Evolutionary conservation across 1,284 basidiomycete genomes (phyloP), one percentile per base, ranked within the genome.

Genomic region (Pisolithus thermaeus): DNA sequence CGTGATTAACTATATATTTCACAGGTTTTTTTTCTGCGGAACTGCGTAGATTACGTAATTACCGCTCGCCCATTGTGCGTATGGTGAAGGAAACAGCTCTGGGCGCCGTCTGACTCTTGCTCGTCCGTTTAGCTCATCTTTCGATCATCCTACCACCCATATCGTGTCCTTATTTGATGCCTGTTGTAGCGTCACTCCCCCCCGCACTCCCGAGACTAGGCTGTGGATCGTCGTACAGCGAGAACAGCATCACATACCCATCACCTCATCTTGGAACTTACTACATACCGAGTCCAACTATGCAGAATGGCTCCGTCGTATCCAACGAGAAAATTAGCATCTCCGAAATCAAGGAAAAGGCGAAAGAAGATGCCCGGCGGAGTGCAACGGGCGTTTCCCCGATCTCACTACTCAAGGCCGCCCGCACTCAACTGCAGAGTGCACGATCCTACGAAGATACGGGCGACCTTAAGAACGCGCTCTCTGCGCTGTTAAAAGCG

Each of bases 311-410:
- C 30, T 53, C 57, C 52, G 54, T 52, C 49, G 5, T 43, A 43
- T 14, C 52, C 36, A 56, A 51, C 18, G 60, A 58, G 25, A 58
- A 68, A 49, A 64, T 75, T 55, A 75, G 77, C n/a, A 74, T 83
- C 49, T 68, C 74, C 37, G 83, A 84, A 53, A 81, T 89, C 62
- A 87, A 85, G 65, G 73, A 75, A 48, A 78, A 72, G 61, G 83
- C 80, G 9, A 82, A 75, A 62, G 79, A 80, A 50, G 70, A 74
- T 43, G 81, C 80, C 14, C 71, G 73, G 47, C 77, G 70, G 52
- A 73, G 76, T 52, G 76, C 79, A 30, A 72, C 70, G 53, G 80
- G 81, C 16, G 74, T 74, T 43, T 79, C 84, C 5, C 69, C 81
- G 12, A 61, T 77, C 30, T 69, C 75, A 7, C 73, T 88, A 57